Evolutionary conservation across 2,329 filamentous ascomycete genomes (phyloP), one percentile per base, ranked within the genome.

Genomic region (Penicillium italicum): DNA sequence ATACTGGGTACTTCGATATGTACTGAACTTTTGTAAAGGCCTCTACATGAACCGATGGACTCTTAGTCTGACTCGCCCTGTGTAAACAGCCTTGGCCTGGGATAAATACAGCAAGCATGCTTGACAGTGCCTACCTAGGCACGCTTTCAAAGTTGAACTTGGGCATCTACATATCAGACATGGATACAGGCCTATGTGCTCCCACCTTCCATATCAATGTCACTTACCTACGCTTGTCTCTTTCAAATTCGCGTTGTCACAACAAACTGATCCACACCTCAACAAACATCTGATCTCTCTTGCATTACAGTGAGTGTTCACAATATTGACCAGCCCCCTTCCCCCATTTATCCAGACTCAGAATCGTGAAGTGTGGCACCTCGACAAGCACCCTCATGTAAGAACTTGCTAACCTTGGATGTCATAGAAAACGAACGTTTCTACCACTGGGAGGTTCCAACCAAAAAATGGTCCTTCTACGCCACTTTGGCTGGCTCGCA

Each of bases 101-200:
- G n/a, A 28, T 18, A 2, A 26, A 26, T 16, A 26, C 1, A 41
- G 14, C 0, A 2, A 41, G 14, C 0, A 2, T 4, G 2, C 9
- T 41, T 11, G 8, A 41, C 3, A 14, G 2, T 28, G 24, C 16
- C 40, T 12, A 0, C 4, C 4, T 14, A 14, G 12, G 7, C 4
- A 12, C 40, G 8, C 14, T 16, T 12, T n/a, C 6, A 14, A 31
- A 3, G 1, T 24, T 24, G 24, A 24, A 24, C 24, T 24, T 24
- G 24, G 24, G 5, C 3, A 24, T 33, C 12, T 41, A 7, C n/a
- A 14, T n/a, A 3, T 20, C 41, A 30, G 14, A 18, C 2, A 11
- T 43, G 10, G 24, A 12, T 41, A n/a, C 9, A 41, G 4, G 8
- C 14, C 16, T 12, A 20, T 44, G 26, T 8, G 10, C 18, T 31